Evolutionary conservation across 2,329 filamentous ascomycete species (phyloP).

Genomic region (Anthostomella pinea): DNA sequence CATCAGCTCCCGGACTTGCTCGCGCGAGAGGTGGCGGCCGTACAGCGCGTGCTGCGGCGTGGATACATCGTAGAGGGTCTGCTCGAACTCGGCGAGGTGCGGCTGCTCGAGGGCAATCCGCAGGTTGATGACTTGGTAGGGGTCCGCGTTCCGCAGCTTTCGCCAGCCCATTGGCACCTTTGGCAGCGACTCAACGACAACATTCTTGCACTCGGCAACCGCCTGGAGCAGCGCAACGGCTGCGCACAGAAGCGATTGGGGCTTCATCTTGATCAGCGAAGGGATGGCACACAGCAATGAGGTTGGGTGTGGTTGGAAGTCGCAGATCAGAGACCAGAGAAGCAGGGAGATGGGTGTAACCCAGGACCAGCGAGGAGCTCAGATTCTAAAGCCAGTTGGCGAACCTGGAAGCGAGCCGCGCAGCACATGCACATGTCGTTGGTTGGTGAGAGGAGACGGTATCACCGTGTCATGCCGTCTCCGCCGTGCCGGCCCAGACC

Average conservation of each 20-base stretch:
- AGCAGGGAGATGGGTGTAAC: no score
- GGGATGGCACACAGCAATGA: neutral
- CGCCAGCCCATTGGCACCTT: constrained; percentile 38
- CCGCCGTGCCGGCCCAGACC: no score
- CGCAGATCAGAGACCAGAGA: neutral
- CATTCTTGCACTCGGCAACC: constrained; percentile 19
- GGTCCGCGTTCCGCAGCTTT: constrained; percentile 32
- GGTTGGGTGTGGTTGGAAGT: neutral
- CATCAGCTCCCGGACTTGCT: constrained; percentile 44
- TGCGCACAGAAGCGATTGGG: constrained; percentile 17
- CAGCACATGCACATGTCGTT: no score
- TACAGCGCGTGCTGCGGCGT: constrained; percentile 58
- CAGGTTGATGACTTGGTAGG: constrained; percentile 43
- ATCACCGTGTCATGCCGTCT: no score
- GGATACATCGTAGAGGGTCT: constrained; percentile 58
- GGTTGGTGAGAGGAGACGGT: no score
- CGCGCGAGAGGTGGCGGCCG: constrained; percentile 59
- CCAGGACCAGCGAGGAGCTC: no score
- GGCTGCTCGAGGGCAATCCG: constrained; percentile 49
- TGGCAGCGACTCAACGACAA: constrained; percentile 36
- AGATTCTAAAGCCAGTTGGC: no score
- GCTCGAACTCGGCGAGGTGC: constrained; percentile 50
- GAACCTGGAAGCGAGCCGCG: no score
- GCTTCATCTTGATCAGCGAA: constrained; percentile 18
- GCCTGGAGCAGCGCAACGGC: constrained; percentile 19